Evolutionary conservation across 2,329 filamentous ascomycete genomes (phyloP).

Genomic region (Sporothrix variecibatus): DNA sequence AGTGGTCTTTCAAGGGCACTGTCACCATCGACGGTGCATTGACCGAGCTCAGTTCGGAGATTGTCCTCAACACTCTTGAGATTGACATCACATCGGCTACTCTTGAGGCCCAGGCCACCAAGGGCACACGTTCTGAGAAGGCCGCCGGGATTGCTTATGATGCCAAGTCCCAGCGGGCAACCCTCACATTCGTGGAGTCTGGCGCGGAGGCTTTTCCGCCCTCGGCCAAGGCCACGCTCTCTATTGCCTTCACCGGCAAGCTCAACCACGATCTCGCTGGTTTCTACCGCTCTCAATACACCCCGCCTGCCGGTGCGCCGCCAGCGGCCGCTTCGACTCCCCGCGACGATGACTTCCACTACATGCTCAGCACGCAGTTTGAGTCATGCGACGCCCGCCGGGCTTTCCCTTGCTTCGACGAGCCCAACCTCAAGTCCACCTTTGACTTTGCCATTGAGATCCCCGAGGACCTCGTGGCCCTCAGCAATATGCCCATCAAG

Average conservation of each 20-base stretch:
- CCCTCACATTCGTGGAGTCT: conserved; percentile 66
- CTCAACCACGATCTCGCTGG: conserved; percentile 96
- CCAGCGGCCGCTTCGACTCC: conserved; percentile 76
- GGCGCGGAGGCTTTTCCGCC: conserved; percentile 59
- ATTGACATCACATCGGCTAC: conserved; percentile 71
- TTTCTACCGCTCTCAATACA: conserved; percentile 87
- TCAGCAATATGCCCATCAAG: conserved; percentile 96
- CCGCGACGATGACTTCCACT: conserved; percentile 65
- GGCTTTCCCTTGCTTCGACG: conserved; percentile 97
- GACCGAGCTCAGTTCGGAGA: conserved; percentile 68
- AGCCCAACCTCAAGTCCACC: conserved; percentile 94
- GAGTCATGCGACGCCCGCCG: conserved; percentile 93
- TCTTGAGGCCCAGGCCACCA: conserved; percentile 59
- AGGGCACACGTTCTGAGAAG: conserved; percentile 58
- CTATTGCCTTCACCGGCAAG: conserved; percentile 67
- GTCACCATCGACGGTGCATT: conserved; percentile 77
- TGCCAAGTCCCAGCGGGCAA: conserved; percentile 79
- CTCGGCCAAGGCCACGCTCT: conserved; percentile 64
- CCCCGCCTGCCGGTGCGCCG: conserved; percentile 58
- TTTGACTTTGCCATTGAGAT: conserved; percentile 94
- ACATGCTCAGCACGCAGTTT: conserved; percentile 94
- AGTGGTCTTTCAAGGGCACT: conserved; percentile 77
- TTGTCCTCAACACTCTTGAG: conserved; percentile 83
- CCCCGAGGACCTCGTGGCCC: conserved; percentile 80
- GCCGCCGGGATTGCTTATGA: conserved; percentile 76